Base-by-base conservation (phyloP, 306 rosid genomes). In the Begonia masoniana region DNA sequence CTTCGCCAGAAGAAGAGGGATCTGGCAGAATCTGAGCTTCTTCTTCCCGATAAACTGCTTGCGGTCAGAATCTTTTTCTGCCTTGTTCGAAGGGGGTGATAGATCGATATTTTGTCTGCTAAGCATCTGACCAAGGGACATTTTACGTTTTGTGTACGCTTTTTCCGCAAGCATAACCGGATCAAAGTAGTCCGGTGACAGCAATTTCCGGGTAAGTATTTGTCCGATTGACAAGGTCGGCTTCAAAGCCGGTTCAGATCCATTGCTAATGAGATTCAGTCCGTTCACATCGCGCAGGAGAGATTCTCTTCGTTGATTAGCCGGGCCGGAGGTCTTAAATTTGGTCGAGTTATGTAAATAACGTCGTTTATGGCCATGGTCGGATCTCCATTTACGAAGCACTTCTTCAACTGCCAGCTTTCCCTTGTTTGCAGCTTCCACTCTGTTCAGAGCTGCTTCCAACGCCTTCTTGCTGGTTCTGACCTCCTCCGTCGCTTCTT, bases 41-140 rank as follows among this genome's bases (percentile, higher is more conserved):
- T 94, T 81, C 75, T 81, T 86, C 6, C 81, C 82, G 68, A 77
- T 64, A 57, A 73, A 68, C 49, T 62, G 81, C 68, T 77, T 83
- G 68, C 59, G 75, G 59, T 50, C 65, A 53, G 41, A 72, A 54
- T 81, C 96, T 67, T 74, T 81, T 67, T 75, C 86, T 47, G 43
- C 63, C 65, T 64, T 76, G 57, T 61, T 63, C 48, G 66, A 69
- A 52, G 58, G 63, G 47, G 59, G 63, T 43, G 61, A 63, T 16
- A 42, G 71, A 70, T 77, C 92, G 13, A 72, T 63, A n/a, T 65
- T 77, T 64, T 79, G 85, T 41, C 74, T 86, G 21, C 81, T 70
- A 10, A 91, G 88, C 99, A 91, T 83, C 71, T 83, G 93, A 64
- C 92, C 99, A 12, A 91, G 63, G 2, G 99, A 91, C 47, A 83